These are phyloP conservation scores for Amoeboradix gromovi DNA, from an alignment of 371 early-diverging fungal species.

Conservation along the genomic window DNA sequence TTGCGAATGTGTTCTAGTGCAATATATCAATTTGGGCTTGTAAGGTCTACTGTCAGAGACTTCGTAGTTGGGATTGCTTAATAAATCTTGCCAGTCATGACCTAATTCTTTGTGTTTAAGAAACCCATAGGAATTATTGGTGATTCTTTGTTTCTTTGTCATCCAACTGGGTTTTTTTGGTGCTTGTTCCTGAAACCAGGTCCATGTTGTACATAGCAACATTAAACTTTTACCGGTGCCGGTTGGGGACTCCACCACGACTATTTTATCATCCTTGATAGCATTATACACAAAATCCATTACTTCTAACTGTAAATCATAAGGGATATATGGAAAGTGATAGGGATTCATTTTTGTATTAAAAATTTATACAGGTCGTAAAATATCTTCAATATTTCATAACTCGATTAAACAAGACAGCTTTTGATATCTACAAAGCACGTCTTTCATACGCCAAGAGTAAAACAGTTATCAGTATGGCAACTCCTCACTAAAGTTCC, in stretches of 20 bases:
- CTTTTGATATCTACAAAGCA: too few relatives aligned
- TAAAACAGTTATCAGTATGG: too few relatives aligned
- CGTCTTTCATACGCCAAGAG: too few relatives aligned
- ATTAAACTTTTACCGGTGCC: conserved; percentile 21
- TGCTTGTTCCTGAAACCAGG: conserved; percentile 3
- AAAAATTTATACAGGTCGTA: too few relatives aligned
- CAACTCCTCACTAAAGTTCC: too few relatives aligned
- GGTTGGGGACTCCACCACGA: conserved; percentile 16
- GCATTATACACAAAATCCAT: conserved; percentile 4
- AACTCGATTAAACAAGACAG: too few relatives aligned
- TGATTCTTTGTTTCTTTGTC: neutral
- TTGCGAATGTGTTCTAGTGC: conserved; percentile 14
- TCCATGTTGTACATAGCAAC: conserved; percentile 12
- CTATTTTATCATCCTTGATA: conserved; percentile 2
- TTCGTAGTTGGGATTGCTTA: neutral
- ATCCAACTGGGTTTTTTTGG: neutral
- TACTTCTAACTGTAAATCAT: neutral
- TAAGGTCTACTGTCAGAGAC: neutral
- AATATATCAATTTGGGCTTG: conserved; percentile 8
- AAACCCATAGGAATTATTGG: neutral
- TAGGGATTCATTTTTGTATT: neutral
- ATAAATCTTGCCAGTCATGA: neutral
- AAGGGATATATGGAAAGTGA: conserved; percentile 1
- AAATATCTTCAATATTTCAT: too few relatives aligned
- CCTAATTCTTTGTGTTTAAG: neutral